These are phyloP conservation scores for Aspergillus felis DNA, from an alignment of 2,329 filamentous ascomycete species.

Conservation along the genomic window DNA sequence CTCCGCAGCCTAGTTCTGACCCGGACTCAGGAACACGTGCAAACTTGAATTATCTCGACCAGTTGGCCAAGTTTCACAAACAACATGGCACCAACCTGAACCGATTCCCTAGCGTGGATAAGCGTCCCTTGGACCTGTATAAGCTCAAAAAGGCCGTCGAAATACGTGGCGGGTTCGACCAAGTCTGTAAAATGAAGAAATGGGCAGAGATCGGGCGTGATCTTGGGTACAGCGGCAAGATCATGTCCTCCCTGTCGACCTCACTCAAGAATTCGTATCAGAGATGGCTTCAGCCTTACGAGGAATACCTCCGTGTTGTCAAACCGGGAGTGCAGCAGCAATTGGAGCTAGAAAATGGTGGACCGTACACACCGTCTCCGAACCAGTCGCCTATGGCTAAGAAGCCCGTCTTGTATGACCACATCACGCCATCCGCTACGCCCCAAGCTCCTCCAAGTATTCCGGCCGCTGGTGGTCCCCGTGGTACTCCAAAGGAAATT, in stretches of 20 bases:
- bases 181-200: conserved; percentile 96
- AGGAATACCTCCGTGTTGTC: conserved; percentile 84
- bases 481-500: conserved; percentile 51
- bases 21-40: conserved; percentile 72
- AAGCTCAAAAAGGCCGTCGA: conserved; percentile 96
- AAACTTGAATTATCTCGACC: conserved; percentile 93
- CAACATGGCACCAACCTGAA: conserved; percentile 93
- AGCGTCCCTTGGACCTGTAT: conserved; percentile 92
- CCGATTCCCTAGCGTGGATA: conserved; percentile 93
- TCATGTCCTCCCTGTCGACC: conserved; percentile 97
- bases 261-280: conserved; percentile 98
- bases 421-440: conserved; percentile 44
- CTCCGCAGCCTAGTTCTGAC: conserved; percentile 37
- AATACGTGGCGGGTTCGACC: conserved; percentile 87
- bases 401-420: conserved; percentile 33
- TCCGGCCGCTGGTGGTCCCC: conserved; percentile 49
- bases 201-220: conserved; percentile 98
- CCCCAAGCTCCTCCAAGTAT: conserved; percentile 65
- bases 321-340: conserved; percentile 97
- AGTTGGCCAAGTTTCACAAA: conserved; percentile 92
- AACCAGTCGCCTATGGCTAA: conserved; percentile 68
- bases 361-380: conserved; percentile 78
- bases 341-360: conserved; percentile 87
- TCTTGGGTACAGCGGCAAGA: conserved; percentile 96
- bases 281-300: conserved; percentile 93